Evolutionary conservation across 1,139 yeast species (phyloP), one percentile per base, ranked within the genome.

Genomic region (Saccharomyces uvarum): DNA sequence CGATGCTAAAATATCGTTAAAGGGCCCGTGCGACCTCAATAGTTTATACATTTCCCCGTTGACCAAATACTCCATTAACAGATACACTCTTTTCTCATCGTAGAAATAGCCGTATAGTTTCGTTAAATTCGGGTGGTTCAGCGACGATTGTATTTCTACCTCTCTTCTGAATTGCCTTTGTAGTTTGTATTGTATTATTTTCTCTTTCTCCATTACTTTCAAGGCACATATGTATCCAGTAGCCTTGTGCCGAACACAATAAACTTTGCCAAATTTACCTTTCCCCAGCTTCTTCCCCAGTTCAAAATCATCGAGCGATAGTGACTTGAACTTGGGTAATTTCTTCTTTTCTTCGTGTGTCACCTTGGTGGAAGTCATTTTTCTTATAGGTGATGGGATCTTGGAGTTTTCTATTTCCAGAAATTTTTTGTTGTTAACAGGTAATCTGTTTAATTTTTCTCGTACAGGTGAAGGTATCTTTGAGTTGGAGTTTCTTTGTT

Each of bases 211-310:
- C 96, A 93, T 88, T 5, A 86, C 95, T 67, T 93, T 93, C 62
- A 93, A 73, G 0, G 99, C 99, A 69, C 95, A 88, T 2, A 93
- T 77, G 63, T 82, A 88, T 1, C 95, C 96, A 0, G 89, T 79
- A 31, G 72, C 64, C 62, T 80, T 83, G 67, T 91, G 97, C 57
- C 80, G 78, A 13, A 87, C 98, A 65, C 96, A 88, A 70, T 90
- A 91, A 0, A 93, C 99, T 62, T 82, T 83, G 2, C 99, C 99
- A 63, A 91, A 82, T 69, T 90, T 90, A 2, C 99, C 99, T 67
- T 88, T 89, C 0, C 99, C 99, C 42, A 93, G 77, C 56, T 87
- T 84, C 54, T 86, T 80, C 11, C 99, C 99, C 49, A 93, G 78
- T 62, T 90, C 97, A 73, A 89, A 93, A 66, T 88, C 95, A 68